Percentiles rank a stretch among this genome's conserved stretches.
Conservation (phyloP, 805 yeast genomes). For the Teunomyces funiuensis region DNA sequence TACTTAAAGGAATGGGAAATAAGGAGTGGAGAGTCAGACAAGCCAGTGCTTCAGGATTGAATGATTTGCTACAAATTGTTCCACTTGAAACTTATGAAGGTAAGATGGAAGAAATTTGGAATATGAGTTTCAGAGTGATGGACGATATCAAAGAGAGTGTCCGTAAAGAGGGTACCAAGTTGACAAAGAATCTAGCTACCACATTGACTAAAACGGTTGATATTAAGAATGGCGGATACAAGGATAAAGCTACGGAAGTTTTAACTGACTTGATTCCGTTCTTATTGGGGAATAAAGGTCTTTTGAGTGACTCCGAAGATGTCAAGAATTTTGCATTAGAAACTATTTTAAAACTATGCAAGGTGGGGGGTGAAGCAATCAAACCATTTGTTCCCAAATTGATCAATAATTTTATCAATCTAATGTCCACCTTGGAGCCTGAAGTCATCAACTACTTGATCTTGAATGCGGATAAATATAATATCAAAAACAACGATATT, state of each 20-base stretch:
- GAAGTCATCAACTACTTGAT: slow-evolving; percentile 83
- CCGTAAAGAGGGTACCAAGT: slow-evolving; percentile 69
- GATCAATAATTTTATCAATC: slow-evolving; percentile 62
- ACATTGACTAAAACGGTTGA: slow-evolving; percentile 59
- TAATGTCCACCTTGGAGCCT: slow-evolving; percentile 89
- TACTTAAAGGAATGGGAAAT: slow-evolving; percentile 66
- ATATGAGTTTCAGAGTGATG: slow-evolving; percentile 80
- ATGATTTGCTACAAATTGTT: slow-evolving; percentile 66
- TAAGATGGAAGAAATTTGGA: slow-evolving; percentile 71
- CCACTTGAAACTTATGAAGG: slow-evolving; percentile 52
- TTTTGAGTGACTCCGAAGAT: slow-evolving; percentile 84
- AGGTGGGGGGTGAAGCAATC: slow-evolving; percentile 58
- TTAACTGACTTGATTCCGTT: slow-evolving; percentile 70
- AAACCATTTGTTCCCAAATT: slow-evolving; percentile 68
- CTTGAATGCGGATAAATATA: slow-evolving; percentile 85
- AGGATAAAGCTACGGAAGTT: slow-evolving; percentile 43
- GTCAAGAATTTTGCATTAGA: slow-evolving; percentile 72
- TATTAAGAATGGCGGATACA: slow-evolving; percentile 37
- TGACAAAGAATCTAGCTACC: slow-evolving; percentile 67
- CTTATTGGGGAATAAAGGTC: slow-evolving; percentile 73
- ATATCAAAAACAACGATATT: slow-evolving; percentile 64
- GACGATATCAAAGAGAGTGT: slow-evolving; percentile 96
- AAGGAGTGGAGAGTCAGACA: slow-evolving; percentile 94
- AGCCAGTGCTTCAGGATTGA: slow-evolving; percentile 73
- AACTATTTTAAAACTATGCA: slow-evolving; percentile 69